phyloP scores from a whole-genome alignment of 2,329 filamentous ascomycete species.

The Arthrocladium fulminans region DNA sequence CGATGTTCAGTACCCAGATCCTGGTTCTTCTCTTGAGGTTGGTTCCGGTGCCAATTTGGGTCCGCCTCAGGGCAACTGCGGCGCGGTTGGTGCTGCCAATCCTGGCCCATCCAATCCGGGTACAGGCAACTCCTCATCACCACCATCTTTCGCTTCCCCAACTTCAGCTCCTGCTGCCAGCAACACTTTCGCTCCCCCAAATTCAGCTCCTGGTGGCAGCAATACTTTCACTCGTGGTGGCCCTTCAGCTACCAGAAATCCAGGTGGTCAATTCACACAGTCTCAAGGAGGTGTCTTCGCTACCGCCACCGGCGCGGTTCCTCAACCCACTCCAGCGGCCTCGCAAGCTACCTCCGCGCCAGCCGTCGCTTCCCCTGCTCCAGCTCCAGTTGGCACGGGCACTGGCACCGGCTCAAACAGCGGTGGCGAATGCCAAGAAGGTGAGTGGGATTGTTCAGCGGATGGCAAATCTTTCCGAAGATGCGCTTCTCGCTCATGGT shows the following conservation, averaged over 20 bases:
- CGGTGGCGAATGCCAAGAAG: slow-evolving; percentile 41
- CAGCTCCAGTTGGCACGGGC: slow-evolving; percentile 17
- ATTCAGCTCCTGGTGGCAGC: slow-evolving; percentile 2
- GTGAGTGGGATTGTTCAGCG: slow-evolving; percentile 50
- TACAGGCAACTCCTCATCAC: slow-evolving; percentile 11
- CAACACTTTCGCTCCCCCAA: slow-evolving; percentile 17
- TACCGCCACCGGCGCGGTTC: slow-evolving; percentile 5
- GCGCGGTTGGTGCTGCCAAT: slow-evolving; percentile 20
- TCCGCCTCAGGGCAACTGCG: slow-evolving; percentile 10
- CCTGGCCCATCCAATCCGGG: slow-evolving; percentile 8
- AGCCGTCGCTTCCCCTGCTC: slow-evolving; percentile 6
- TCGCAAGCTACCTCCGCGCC: slow-evolving; percentile 3
- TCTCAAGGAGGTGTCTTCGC: background rate
- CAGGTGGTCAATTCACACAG: slow-evolving; percentile 1
- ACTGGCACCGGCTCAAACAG: slow-evolving; percentile 15
- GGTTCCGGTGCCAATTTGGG: background rate
- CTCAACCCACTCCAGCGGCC: slow-evolving; percentile 4
- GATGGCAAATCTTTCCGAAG: slow-evolving; percentile 50
- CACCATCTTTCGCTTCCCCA: slow-evolving; percentile 9
- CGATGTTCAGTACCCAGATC: slow-evolving; percentile 60
- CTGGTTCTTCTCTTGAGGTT: slow-evolving; percentile 45
- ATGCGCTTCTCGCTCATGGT: slow-evolving; percentile 52
- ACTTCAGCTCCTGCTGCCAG: slow-evolving; percentile 8
- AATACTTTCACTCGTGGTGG: slow-evolving; percentile 7
- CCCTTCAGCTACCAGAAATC: background rate